Evolutionary conservation across 1,284 basidiomycete genomes (phyloP), one percentile per base, ranked within the genome.

Genomic region (Omphalotus olearius): DNA sequence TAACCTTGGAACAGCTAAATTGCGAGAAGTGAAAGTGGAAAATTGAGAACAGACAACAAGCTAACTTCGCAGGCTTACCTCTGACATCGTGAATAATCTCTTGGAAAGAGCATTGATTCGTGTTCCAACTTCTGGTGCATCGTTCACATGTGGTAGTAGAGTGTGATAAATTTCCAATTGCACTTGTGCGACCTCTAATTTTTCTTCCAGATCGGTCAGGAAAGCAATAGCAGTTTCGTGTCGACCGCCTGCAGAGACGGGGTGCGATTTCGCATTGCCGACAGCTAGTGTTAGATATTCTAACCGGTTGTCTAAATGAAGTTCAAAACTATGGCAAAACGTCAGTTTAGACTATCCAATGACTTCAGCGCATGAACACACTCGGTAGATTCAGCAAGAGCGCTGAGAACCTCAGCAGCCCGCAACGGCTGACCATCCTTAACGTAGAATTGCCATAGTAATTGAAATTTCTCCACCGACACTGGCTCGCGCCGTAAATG

Each of bases 361-460:
- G 14, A 23, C 13, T 38, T 33, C 13, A 39, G 14, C 46, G 11
- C 41, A 51, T 42, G 38, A 9, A 69, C 89, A 62, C 59, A 96
- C 89, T 88, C 79, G 2, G 78, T 78, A n/a, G 92, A 88, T 58
- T 93, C 89, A 20, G 97, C 96, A 46, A 99, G 73, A 20, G 82
- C 77, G n/a, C 80, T 80, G 45, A 99, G 80, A 2, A 97, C 88
- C 64, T 91, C 85, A 2, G 96, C 94, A 1, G 97, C 96, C 37
- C 85, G 78, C 42, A 93, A 67, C 48, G 88, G 88, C 58, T 92
- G 86, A 0, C 90, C 88, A 60, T 91, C 88, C 62, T 95, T 91
- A 45, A 96, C 92, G 64, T 98, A 97, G 69, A 91, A 96, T 64
- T 98, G 93, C 96, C 97, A 99, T 3, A 99, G 71, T 5, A 99